Conservation (phyloP, 352 stramenopile species). For the Paralagenidium karlingii region DNA sequence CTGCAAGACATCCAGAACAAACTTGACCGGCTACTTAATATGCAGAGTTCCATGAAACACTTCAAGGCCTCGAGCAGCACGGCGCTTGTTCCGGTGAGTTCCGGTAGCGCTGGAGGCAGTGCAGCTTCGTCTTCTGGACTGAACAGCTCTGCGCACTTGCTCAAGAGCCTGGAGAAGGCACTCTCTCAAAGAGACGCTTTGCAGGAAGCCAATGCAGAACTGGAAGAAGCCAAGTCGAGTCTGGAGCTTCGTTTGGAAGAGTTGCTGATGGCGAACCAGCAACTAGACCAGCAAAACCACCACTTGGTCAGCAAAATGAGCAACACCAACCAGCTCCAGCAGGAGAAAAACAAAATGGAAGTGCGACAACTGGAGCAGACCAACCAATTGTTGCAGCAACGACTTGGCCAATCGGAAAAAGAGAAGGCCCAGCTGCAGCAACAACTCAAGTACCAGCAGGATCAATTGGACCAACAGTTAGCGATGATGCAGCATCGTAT, state of each 20-base stretch:
- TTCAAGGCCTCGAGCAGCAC: constrained; percentile 20
- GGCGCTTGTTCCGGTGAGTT: constrained; percentile 10
- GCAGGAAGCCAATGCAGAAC: constrained; percentile 29
- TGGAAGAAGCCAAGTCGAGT: constrained; percentile 31
- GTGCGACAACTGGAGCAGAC: constrained; percentile 44
- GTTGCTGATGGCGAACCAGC: constrained; percentile 35
- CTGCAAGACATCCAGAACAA: constrained; percentile 66
- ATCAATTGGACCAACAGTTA: constrained; percentile 42
- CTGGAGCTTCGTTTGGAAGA: constrained; percentile 48
- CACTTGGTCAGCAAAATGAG: constrained; percentile 53
- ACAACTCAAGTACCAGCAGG: constrained; percentile 38
- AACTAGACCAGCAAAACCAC: constrained; percentile 50
- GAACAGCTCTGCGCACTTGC: constrained; percentile 22
- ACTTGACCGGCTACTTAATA: constrained; percentile 58
- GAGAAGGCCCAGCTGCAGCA: constrained; percentile 45
- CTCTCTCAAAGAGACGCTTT: constrained; percentile 47
- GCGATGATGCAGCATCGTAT: constrained; percentile 29
- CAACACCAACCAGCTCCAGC: constrained; percentile 48
- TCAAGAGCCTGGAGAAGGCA: constrained; percentile 68
- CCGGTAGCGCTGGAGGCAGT: constrained; percentile 5
- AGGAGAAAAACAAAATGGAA: constrained; percentile 59
- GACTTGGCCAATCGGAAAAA: constrained; percentile 38
- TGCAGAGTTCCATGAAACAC: constrained; percentile 29
- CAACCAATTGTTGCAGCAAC: constrained; percentile 46
- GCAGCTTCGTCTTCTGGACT: constrained; percentile 3